Evolutionary conservation across 495 filamentous ascomycete species (phyloP), one percentile per base, ranked within the genome.

Genomic region (Astrocystis sublimbata): DNA sequence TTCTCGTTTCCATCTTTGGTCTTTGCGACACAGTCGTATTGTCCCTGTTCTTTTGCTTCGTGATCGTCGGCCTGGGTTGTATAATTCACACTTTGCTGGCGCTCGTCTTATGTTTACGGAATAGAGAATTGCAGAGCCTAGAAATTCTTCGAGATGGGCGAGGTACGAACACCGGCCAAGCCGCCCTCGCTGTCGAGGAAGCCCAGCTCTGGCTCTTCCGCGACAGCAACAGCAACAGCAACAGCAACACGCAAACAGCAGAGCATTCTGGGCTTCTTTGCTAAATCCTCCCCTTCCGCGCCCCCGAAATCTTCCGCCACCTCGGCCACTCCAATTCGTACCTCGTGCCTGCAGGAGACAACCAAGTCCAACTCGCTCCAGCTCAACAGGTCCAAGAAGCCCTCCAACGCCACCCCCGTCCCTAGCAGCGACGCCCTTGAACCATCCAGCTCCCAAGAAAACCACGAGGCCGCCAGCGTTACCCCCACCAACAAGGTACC

Each of bases 201-300:
- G 61, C 47, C 69, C 7, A 69, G 70, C 51, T 62, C 70, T n/a
- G 64, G 62, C 50, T 60, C 67, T 30, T 59, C 68, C 42, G 65
- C 69, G 2, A 68, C 71, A 13, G 33, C 65, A 12, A 40, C 58
- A 24, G 50, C 65, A 12, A 40, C 58, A 24, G 50, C 58, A 38
- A 61, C 45, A 17, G 77, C 79, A 28, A 73, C 73, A 24, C 68
- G 83, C 77, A 92, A 89, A 69, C 89, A 85, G 68, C 89, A 93
- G 75, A 91, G 87, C 65, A 94, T 97, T 52, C 79, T 92, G 3
- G 89, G 91, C 36, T 97, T 97, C 80, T 96, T 97, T 66, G 81
- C 88, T 58, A 93, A 89, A 67, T 67, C 67, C 28, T 68, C 75
- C 3, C 71, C 74, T 4, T 67, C 55, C 7, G 51, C 50, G 9